A percentile compares a stretch with the other conserved stretches of the same genome.
These are phyloP conservation scores for Aspergillus olivimuriae DNA, from an alignment of 495 filamentous ascomycete genomes.

Conservation along the genomic window DNA sequence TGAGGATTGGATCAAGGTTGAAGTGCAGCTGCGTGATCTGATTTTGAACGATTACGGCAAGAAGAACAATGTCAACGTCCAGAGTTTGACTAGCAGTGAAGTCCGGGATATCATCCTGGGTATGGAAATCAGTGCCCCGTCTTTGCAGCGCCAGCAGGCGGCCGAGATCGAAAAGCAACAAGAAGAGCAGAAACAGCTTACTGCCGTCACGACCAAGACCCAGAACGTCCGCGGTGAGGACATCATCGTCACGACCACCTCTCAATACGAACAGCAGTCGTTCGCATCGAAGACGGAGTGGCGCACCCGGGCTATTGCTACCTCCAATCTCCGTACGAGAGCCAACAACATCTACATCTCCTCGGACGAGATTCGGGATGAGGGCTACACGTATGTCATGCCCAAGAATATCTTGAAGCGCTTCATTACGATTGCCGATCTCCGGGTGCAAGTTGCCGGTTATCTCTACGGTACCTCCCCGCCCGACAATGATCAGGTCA, in stretches of 20 bases:
- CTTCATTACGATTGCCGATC: slow-evolving; percentile 97
- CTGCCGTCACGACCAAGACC: slow-evolving; percentile 96
- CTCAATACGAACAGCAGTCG: slow-evolving; percentile 92
- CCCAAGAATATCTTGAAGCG: slow-evolving; percentile 98
- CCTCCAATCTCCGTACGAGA: slow-evolving; percentile 88
- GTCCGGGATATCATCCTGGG: slow-evolving; percentile 98
- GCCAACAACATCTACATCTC: slow-evolving; percentile 99
- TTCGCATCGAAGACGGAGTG: slow-evolving; percentile 99
- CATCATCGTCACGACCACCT: slow-evolving; percentile 96
- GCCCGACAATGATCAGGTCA: slow-evolving; percentile 90
- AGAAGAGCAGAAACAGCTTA: slow-evolving; percentile 92
- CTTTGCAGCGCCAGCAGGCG: slow-evolving; percentile 96
- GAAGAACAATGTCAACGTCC: slow-evolving; percentile 99
- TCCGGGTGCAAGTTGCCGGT: slow-evolving; percentile 92
- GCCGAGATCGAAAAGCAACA: slow-evolving; percentile 99
- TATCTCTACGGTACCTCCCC: slow-evolving; percentile 94
- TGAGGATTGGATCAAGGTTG: slow-evolving; percentile 98
- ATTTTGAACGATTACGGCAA: slow-evolving; percentile 99
- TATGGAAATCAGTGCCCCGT: slow-evolving; percentile 99
- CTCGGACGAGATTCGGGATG: slow-evolving; percentile 79
- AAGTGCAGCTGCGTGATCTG: slow-evolving; percentile 90
- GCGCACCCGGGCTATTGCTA: slow-evolving; percentile 94
- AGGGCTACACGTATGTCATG: slow-evolving; percentile 92
- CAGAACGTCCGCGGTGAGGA: slow-evolving; percentile 98
- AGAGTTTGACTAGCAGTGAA: slow-evolving; percentile 91